A percentile compares a stretch with the other conserved stretches of the same genome.
Evolutionary conservation across 768 basidiomycete genomes (phyloP).

Genomic region (Chalciporus sphaerocephalus): DNA sequence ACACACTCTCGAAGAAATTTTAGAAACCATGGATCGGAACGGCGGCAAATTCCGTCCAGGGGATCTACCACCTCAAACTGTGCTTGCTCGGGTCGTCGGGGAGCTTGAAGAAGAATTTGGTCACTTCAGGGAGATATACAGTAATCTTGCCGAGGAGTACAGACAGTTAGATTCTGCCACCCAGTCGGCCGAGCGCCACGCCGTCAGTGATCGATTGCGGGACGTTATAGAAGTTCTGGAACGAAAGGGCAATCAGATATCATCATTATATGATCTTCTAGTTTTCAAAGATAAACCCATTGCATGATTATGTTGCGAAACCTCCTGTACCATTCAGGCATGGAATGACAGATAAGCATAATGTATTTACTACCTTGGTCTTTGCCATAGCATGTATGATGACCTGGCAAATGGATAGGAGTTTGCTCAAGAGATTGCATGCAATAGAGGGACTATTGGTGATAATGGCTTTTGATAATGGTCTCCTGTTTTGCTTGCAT

Average conservation of each 20-base stretch:
- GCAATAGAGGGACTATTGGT: too few relatives aligned
- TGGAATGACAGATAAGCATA: too few relatives aligned
- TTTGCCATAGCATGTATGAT: too few relatives aligned
- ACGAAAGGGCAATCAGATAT: slow-evolving; percentile 93
- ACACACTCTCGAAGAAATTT: slow-evolving; percentile 23
- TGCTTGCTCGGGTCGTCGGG: slow-evolving; percentile 73
- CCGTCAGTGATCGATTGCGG: slow-evolving; percentile 82
- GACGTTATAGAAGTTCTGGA: slow-evolving; percentile 93
- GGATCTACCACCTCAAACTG: slow-evolving; percentile 77
- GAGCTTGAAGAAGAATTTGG: slow-evolving; percentile 95
- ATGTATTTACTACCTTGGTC: too few relatives aligned
- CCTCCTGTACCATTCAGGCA: too few relatives aligned
- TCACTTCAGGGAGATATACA: slow-evolving; percentile 89
- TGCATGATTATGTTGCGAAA: too few relatives aligned
- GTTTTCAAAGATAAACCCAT: slow-evolving; percentile 65
- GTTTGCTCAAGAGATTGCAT: too few relatives aligned
- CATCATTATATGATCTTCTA: slow-evolving; percentile 82
- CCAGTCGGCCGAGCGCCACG: slow-evolving; percentile 74
- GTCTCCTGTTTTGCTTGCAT: too few relatives aligned
- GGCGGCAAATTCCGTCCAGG: slow-evolving; percentile 23
- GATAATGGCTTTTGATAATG: too few relatives aligned
- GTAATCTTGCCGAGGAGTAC: slow-evolving; percentile 90
- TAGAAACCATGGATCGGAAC: slow-evolving; percentile 24
- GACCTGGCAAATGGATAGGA: too few relatives aligned
- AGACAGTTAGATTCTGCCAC: slow-evolving; percentile 82